phyloP scores from a whole-genome alignment of 495 filamentous ascomycete genomes.

The Aspergillus biplanus region DNA sequence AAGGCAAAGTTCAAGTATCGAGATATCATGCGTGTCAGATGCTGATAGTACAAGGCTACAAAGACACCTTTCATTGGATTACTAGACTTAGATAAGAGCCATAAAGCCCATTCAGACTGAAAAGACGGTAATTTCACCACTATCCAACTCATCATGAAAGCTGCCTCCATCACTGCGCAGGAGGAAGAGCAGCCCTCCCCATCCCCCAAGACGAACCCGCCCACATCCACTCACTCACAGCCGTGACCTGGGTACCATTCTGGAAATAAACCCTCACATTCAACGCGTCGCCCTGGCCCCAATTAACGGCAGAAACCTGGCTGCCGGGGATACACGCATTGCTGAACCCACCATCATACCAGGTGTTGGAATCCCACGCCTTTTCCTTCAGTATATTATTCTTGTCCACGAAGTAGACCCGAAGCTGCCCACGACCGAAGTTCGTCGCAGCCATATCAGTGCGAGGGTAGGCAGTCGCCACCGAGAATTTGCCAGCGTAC shows the following conservation, averaged over 20 bases:
- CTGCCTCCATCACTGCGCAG: slow-evolving; percentile 16
- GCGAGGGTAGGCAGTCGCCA: slow-evolving; percentile 8
- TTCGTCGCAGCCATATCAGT: slow-evolving; percentile 23
- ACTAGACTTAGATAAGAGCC: too few relatives aligned
- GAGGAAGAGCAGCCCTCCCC: slow-evolving; percentile 22
- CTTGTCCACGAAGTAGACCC: slow-evolving; percentile 17
- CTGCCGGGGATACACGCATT: slow-evolving; percentile 21
- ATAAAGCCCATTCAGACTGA: too few relatives aligned
- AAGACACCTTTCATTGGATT: too few relatives aligned
- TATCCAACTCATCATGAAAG: background rate
- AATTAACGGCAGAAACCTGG: slow-evolving; percentile 20
- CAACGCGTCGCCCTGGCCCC: slow-evolving; percentile 5
- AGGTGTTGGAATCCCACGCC: slow-evolving; percentile 15
- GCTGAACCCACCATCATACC: slow-evolving; percentile 13
- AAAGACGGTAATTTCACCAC: too few relatives aligned
- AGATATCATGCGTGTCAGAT: too few relatives aligned
- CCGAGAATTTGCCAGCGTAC: slow-evolving; percentile 17
- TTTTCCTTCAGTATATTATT: slow-evolving; percentile 3
- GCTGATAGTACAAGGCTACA: too few relatives aligned
- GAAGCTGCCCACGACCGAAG: slow-evolving; percentile 6
- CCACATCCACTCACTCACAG: slow-evolving; percentile 21
- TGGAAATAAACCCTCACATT: slow-evolving; percentile 26
- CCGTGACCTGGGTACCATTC: slow-evolving; percentile 24
- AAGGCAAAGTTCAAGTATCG: too few relatives aligned
- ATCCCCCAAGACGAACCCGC: slow-evolving; percentile 7